Base-by-base conservation (phyloP, 2,329 filamentous ascomycete species). In the Sclerotinia subarctica region DNA sequence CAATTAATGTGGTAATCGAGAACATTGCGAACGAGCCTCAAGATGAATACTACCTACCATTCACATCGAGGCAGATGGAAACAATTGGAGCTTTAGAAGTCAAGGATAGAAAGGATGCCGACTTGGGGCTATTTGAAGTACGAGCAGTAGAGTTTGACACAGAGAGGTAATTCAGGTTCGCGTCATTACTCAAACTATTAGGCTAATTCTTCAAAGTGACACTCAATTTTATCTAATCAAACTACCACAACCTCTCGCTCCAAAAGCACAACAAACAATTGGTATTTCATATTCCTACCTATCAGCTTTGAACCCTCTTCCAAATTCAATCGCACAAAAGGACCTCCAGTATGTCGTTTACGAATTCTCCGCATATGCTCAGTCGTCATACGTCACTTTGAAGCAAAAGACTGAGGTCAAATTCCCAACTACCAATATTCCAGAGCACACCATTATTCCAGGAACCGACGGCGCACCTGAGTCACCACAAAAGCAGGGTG, bases 381-480 rank as follows among this genome's bases (percentile, higher is more conserved):
- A 89, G 21, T 96, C 92, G 13, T 89, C 90, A 70, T 99, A 99
- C 82, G 81, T 85, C 24, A 97, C 93, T 19, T 79, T 86, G 75
- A 97, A 97, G 82, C 95, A 99, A 79, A 97, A 97, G 87, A 98
- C 95, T 51, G 97, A 98, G 80, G 81, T 99, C 80, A 97, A 97
- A 83, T 89, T 96, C 74, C 86, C 91, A 59, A 90, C 87, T 66
- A 82, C 85, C 71, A 89, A 92, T 74, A 85, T 97, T 38, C 91
- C 93, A 68, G 93, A 97, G 77, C 96, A 92, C 80, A 97, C 93
- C 66, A 89, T 86, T 71, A 85, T 96, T 24, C 83, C 85, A 26
- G 86, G 85, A 63, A 86, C 83, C 62, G 81, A 85, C 54, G 88
- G 86, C 70, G 83, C 86, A 66, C 76, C 78, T 38, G 81, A 85